Conservation (phyloP, 768 basidiomycete species). For the Tulasnella sp. region DNA sequence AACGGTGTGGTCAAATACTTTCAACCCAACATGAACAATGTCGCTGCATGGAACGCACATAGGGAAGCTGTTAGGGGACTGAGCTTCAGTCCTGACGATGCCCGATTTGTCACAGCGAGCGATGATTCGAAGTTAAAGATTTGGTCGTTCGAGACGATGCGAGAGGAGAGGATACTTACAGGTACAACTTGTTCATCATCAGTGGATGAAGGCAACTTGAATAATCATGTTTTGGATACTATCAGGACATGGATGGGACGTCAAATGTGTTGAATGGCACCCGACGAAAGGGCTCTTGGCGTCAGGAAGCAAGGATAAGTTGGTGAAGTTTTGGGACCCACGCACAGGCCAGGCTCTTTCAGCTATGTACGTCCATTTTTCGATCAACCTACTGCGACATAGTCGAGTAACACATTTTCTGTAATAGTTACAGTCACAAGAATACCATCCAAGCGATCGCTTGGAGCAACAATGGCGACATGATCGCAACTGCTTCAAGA, state of each 20-base stretch:
- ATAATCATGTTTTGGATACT: not conserved
- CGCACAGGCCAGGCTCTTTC: conserved; percentile 82
- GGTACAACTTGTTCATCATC: conserved; percentile 34
- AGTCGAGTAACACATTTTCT: not conserved
- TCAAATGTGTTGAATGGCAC: conserved; percentile 98
- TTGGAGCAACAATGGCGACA: conserved; percentile 92
- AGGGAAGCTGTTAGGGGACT: conserved; percentile 89
- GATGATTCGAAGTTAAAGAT: conserved; percentile 92
- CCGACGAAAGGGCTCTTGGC: conserved; percentile 91
- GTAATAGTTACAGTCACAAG: conserved; percentile 81
- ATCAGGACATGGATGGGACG: conserved; percentile 96
- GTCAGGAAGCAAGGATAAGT: conserved; percentile 94
- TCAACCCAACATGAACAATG: conserved; percentile 97
- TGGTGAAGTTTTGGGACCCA: conserved; percentile 99
- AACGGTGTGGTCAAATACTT: conserved; percentile 96
- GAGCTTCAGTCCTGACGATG: conserved; percentile 86
- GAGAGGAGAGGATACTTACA: conserved; percentile 77
- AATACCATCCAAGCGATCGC: conserved; percentile 87
- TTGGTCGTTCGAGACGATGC: conserved; percentile 88
- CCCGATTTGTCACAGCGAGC: conserved; percentile 84
- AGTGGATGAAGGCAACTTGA: not conserved
- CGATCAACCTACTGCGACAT: not conserved
- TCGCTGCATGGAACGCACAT: conserved; percentile 88
- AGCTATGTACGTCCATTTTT: conserved; percentile 53
- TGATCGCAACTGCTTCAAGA: conserved; percentile 87